Conservation (phyloP, 163 green algal species). For the Chlamydomonas reinhardtii region DNA sequence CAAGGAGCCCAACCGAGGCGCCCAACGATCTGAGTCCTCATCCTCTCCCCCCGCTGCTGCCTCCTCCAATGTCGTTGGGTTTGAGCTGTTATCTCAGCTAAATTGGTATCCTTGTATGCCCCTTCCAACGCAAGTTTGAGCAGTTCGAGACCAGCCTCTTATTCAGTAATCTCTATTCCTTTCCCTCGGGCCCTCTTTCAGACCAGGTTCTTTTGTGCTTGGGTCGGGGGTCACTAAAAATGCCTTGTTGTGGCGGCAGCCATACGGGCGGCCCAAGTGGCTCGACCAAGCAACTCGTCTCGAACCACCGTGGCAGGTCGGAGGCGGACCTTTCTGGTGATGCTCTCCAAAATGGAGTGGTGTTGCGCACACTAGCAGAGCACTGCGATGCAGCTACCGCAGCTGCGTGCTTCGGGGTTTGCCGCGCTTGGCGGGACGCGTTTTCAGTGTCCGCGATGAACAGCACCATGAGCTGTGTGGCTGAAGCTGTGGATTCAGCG, state of each 20-base stretch:
- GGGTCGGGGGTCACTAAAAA: too few species aligned
- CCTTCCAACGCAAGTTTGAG: too few species aligned
- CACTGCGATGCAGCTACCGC: conserved; percentile 31
- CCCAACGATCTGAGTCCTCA: too few species aligned
- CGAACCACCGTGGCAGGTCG: not conserved
- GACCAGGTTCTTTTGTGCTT: too few species aligned
- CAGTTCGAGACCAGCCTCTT: too few species aligned
- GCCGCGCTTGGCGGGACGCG: conserved; percentile 27
- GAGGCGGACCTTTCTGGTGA: not conserved
- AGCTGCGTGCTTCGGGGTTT: conserved; percentile 17
- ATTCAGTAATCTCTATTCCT: too few species aligned
- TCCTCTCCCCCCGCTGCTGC: too few species aligned
- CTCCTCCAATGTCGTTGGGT: too few species aligned
- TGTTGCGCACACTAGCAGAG: conserved; percentile 18
- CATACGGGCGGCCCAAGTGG: not conserved
- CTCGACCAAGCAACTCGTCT: not conserved
- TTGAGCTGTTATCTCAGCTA: too few species aligned
- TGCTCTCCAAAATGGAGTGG: not conserved
- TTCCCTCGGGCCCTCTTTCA: too few species aligned
- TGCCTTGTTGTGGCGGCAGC: conserved; percentile 30
- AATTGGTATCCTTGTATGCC: too few species aligned
- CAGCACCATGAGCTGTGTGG: not conserved
- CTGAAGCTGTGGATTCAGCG: not conserved
- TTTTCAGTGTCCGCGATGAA: conserved; percentile 18
- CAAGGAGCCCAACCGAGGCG: too few species aligned